Evolutionary conservation across 2,329 filamentous ascomycete genomes (phyloP), one percentile per base, ranked within the genome.

Genomic region (Cladosporium sp.): DNA sequence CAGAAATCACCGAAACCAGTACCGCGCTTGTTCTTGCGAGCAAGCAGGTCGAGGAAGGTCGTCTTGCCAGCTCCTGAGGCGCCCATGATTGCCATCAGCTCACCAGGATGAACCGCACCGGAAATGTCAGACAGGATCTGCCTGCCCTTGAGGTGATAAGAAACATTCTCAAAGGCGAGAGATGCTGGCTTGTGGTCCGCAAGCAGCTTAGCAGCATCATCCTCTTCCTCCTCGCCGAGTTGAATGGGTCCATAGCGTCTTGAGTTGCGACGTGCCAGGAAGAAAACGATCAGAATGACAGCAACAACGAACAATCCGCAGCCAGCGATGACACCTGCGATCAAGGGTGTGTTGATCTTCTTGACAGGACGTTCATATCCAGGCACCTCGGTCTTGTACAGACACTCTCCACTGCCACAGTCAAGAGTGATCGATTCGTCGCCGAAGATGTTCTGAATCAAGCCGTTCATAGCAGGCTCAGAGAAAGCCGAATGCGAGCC

Each of bases 41-140:
- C 95, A 56, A 99, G 83, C 66, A 99, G 97, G 75, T 99, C 95
- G 53, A 99, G 82, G 78, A 99, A 98, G 0, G 93, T 97, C 0
- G 95, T 99, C 80, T 99, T 99, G 66, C 95, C 95, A 50, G 95
- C 96, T 33, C 95, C 95, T 0, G 95, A 99, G 8, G 95, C 94
- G 65, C 95, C 95, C 94, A 99, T 99, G 73, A 99, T 96, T 10
- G 95, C 95, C 70, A 94, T 92, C 8, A 98, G 87, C 77, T 99
- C 93, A n/a, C 96, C 96, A 2, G 94, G 93, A 71, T 91, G 90
- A n/a, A 94, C 93, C 50, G 92, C 88, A 56, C 95, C 95, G 69
- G 90, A 89, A 37, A 99, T 90, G 16, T 86, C 87, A 18, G 85
- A 85, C 2, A 99, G 83, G 56, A 99, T 97, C 62, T 91, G 85